Percentiles rank a stretch among this genome's conserved stretches.
Evolutionary conservation across 768 basidiomycete genomes (phyloP).

Genomic region (Boletus vinaceobasis): DNA sequence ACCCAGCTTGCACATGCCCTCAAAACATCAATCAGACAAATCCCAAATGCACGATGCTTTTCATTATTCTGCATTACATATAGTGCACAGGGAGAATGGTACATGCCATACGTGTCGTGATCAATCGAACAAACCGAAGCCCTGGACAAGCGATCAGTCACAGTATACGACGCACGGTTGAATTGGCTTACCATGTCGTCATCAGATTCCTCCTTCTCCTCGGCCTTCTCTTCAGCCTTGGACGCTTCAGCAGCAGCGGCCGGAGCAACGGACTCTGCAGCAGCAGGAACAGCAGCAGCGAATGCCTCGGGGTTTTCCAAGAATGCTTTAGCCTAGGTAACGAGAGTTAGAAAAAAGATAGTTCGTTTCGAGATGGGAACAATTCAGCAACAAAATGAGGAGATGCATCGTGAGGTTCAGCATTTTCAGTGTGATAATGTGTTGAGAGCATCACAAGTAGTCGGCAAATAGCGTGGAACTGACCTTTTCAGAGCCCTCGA

Average conservation of each 20-base stretch:
- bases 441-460: conserved; percentile 26
- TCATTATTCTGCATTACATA: conserved; percentile 24
- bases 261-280: conserved; percentile 46
- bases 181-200: conserved; percentile 73
- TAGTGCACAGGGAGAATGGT: conserved; percentile 8
- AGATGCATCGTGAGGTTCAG: conserved; percentile 55
- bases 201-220: conserved; percentile 83
- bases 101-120: conserved; percentile 15
- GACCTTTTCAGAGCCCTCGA: conserved; percentile 92
- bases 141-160: conserved; percentile 41
- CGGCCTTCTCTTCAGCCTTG: conserved; percentile 69
- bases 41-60: conserved; percentile 8
- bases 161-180: neutral
- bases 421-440: conserved; percentile 77
- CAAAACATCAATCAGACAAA: conserved; percentile 3
- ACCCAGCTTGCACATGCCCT: neutral
- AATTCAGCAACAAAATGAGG: conserved; percentile 29
- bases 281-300: conserved; percentile 71
- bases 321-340: conserved; percentile 82
- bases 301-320: conserved; percentile 99
- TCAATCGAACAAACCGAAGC: conserved; percentile 93
- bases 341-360: conserved; percentile 1
- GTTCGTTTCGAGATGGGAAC: neutral
- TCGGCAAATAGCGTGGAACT: conserved; percentile 22
- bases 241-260: conserved; percentile 58